Evolutionary conservation across 1,284 basidiomycete genomes (phyloP).

Genomic region (Meripilus lineatus): DNA sequence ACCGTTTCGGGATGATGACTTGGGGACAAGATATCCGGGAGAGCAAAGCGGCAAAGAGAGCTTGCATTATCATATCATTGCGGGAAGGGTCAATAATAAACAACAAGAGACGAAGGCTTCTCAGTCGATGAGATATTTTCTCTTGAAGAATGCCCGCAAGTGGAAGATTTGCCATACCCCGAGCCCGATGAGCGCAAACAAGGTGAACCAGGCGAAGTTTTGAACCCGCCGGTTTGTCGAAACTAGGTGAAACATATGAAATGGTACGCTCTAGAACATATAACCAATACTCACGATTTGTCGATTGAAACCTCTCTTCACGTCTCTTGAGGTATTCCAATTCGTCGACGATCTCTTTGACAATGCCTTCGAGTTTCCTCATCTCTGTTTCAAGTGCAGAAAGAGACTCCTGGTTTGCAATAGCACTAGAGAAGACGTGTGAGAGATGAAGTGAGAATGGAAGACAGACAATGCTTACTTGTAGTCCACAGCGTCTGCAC

Average conservation of each 20-base stretch:
- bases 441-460: neutral
- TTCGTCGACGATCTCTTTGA: slow-evolving; percentile 94
- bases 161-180: slow-evolving; percentile 96
- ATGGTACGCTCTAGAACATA: neutral
- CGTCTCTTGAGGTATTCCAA: slow-evolving; percentile 88
- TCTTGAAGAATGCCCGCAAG: slow-evolving; percentile 91
- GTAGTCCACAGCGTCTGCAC: slow-evolving; percentile 98
- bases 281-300: slow-evolving; percentile 69
- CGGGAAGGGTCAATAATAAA: no score
- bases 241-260: slow-evolving; percentile 43
- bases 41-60: no score
- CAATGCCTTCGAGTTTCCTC: slow-evolving; percentile 93
- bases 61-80: no score
- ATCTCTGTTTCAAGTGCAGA: slow-evolving; percentile 97
- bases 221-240: slow-evolving; percentile 92
- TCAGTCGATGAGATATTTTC: slow-evolving; percentile 95
- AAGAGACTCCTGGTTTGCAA: slow-evolving; percentile 96
- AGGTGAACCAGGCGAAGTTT: slow-evolving; percentile 88
- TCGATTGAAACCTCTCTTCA: slow-evolving; percentile 87
- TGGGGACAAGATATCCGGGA: no score
- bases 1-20: no score
- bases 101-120: slow-evolving; percentile 1
- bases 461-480: slow-evolving; percentile 55
- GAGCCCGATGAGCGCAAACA: slow-evolving; percentile 75
- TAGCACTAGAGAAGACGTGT: slow-evolving; percentile 57